Conservation (phyloP, 1,284 basidiomycete genomes). For the Leccinum subfulvum region DNA sequence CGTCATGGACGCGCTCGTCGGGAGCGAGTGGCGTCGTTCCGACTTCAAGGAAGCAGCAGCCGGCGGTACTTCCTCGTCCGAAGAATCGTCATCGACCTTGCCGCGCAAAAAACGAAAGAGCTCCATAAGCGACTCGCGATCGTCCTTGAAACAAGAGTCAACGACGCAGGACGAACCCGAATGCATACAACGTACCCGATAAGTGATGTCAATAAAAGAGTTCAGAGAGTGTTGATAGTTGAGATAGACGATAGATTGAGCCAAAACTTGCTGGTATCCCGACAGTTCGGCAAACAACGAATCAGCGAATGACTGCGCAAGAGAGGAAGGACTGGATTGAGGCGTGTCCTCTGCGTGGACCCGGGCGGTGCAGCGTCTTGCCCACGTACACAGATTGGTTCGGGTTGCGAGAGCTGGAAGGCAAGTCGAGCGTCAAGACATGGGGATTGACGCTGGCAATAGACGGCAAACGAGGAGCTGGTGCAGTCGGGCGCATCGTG, state of each 20-base stretch:
- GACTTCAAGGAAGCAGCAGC: conserved; percentile 40
- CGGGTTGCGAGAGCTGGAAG: conserved; percentile 38
- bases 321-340: conserved; percentile 24
- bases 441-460: conserved; percentile 21
- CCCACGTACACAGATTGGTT: conserved; percentile 51
- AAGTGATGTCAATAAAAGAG: conserved; percentile 72
- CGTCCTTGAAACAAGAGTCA: conserved; percentile 49
- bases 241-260: conserved; percentile 55
- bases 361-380: conserved; percentile 43
- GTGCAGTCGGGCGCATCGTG: conserved; percentile 29
- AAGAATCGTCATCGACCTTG: conserved; percentile 22
- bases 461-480: conserved; percentile 20
- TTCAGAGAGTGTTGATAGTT: conserved; percentile 77
- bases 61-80: conserved; percentile 27
- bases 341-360: conserved; percentile 32
- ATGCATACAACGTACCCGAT: conserved; percentile 52
- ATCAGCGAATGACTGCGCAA: conserved; percentile 16
- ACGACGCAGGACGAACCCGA: conserved; percentile 3
- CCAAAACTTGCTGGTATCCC: conserved; percentile 21
- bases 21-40: conserved; percentile 69
- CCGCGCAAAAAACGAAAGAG: conserved; percentile 66
- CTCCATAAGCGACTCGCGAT: conserved; percentile 67
- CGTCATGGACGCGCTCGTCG: conserved; percentile 58
- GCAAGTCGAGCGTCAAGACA: conserved; percentile 22
- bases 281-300: conserved; percentile 17